These are phyloP conservation scores for Claviceps sp. DNA, from an alignment of 2,329 filamentous ascomycete species.

Conservation along the genomic window DNA sequence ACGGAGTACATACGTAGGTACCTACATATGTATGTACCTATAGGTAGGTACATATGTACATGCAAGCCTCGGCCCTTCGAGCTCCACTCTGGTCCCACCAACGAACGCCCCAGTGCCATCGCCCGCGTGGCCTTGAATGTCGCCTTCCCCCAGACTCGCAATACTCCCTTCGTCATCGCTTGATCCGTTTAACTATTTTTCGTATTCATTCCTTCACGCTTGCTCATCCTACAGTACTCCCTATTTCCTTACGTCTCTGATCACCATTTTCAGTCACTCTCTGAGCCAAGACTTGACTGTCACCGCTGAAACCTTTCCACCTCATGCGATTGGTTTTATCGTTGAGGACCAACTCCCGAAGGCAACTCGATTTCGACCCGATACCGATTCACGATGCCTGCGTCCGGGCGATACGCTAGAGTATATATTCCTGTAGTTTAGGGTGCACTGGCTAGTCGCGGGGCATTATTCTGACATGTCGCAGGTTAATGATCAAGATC, in stretches of 20 bases:
- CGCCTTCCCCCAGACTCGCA: not conserved
- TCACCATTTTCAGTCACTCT: not conserved
- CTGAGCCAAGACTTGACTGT: not conserved
- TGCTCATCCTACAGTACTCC: not conserved
- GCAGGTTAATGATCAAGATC: constrained; percentile 45
- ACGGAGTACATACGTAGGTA: too few species aligned
- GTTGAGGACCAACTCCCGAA: not conserved
- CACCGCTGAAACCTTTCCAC: not conserved
- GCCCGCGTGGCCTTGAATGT: not conserved
- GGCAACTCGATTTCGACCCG: not conserved
- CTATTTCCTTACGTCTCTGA: not conserved
- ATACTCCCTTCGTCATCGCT: not conserved
- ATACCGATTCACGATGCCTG: constrained; percentile 29
- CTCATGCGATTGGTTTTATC: not conserved
- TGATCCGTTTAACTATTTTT: not conserved
- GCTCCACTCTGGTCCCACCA: not conserved
- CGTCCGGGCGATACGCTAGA: constrained; percentile 36
- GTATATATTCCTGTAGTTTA: constrained; percentile 24
- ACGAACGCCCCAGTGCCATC: not conserved
- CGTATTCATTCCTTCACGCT: not conserved
- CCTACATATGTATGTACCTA: too few species aligned
- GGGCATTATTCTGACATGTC: not conserved
- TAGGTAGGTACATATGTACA: too few species aligned
- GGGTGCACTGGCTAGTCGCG: too few species aligned
- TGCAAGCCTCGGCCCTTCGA: too few species aligned